Percentiles rank a stretch among this genome's conserved stretches.
Evolutionary conservation across 805 yeast genomes (phyloP).

Genomic region (Candida ovalis): DNA sequence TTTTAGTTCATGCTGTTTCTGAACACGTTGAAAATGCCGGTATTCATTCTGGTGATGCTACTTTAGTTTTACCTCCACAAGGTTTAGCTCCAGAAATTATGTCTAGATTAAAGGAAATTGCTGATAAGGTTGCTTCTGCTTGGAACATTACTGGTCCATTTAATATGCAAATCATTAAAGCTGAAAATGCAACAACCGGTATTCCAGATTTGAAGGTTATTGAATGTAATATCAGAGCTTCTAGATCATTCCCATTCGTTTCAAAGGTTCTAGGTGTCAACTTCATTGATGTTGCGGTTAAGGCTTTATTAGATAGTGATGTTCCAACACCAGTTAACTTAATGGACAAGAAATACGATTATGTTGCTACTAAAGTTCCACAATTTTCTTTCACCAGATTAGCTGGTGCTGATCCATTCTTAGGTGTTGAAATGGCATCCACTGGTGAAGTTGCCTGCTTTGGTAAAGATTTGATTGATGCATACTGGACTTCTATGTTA

Average conservation of each 20-base stretch:
- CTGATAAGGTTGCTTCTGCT: constrained; percentile 94
- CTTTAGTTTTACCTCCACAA: constrained; percentile 95
- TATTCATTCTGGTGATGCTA: constrained; percentile 99
- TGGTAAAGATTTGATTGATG: constrained; percentile 80
- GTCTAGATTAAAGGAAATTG: constrained; percentile 84
- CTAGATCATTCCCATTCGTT: constrained; percentile 86
- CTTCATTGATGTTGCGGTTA: constrained; percentile 92
- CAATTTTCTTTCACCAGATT: constrained; percentile 97
- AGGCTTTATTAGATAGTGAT: constrained; percentile 71
- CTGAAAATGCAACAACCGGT: constrained; percentile 81
- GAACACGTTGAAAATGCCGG: constrained; percentile 99
- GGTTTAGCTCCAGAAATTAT: constrained; percentile 91
- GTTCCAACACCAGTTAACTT: constrained; percentile 79
- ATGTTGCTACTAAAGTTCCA: constrained; percentile 96
- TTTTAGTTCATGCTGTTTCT: constrained; percentile 95
- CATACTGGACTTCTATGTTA: constrained; percentile 97
- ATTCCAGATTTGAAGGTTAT: constrained; percentile 62
- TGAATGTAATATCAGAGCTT: constrained; percentile 98
- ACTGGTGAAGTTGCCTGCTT: constrained; percentile 99
- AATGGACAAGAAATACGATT: constrained; percentile 70
- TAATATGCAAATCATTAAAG: constrained; percentile 88
- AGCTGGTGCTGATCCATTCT: constrained; percentile 98
- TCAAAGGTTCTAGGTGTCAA: constrained; percentile 67
- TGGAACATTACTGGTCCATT: constrained; percentile 95
- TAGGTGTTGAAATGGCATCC: constrained; percentile 99